phyloP scores from a whole-genome alignment of 805 yeast species.

The Ascoidea asiatica region DNA sequence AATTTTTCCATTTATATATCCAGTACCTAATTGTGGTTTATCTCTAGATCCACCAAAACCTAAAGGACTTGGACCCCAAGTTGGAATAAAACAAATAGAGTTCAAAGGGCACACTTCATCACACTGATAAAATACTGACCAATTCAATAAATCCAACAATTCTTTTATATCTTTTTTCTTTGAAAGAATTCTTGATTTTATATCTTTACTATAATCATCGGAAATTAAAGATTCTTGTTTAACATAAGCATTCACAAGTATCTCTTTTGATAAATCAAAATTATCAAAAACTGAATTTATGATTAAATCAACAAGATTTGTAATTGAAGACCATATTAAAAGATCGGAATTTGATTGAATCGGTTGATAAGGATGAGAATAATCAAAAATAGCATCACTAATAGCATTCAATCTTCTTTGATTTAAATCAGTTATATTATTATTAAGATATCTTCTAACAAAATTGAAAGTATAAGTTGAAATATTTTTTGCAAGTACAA shows the following conservation, averaged over 20 bases:
- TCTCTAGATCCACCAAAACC: conserved; percentile 23
- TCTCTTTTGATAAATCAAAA: conserved; percentile 18
- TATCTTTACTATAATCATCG: conserved; percentile 7
- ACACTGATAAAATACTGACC: conserved; percentile 32
- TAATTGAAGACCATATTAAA: conserved; percentile 35
- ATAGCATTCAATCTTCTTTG: conserved; percentile 16
- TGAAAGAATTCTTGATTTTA: conserved; percentile 6
- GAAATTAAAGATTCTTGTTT: conserved; percentile 3
- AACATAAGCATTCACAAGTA: conserved; percentile 15
- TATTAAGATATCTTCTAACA: conserved; percentile 25
- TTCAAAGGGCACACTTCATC: conserved; percentile 26
- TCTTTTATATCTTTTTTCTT: conserved; percentile 4
- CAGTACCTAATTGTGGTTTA: neutral
- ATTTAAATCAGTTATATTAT: conserved; percentile 7
- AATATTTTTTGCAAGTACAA: conserved; percentile 19
- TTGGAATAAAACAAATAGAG: conserved; percentile 42
- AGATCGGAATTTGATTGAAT: conserved; percentile 27
- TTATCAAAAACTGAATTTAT: conserved; percentile 22
- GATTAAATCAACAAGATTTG: conserved; percentile 25
- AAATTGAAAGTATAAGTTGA: conserved; percentile 29
- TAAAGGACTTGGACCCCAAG: conserved; percentile 47
- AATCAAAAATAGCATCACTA: conserved; percentile 29
- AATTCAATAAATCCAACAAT: conserved; percentile 21
- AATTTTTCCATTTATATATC: conserved; percentile 1
- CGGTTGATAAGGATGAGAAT: conserved; percentile 27